Conservation (phyloP, 1,284 basidiomycete genomes). For the Chondrostereum purpureum region DNA sequence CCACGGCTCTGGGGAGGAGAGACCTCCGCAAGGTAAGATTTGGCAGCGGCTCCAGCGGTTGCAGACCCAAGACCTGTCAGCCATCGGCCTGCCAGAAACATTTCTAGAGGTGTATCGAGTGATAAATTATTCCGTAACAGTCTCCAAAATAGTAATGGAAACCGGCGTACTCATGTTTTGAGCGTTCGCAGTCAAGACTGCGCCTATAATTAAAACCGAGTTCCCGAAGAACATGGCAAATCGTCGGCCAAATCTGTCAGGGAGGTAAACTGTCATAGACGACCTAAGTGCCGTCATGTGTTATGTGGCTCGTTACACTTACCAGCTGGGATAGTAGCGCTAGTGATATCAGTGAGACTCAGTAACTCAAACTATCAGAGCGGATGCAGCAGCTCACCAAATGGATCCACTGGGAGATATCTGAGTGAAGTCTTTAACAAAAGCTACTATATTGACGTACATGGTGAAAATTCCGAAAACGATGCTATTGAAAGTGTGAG, state of each 20-base stretch:
- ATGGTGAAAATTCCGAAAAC: conserved; percentile 51
- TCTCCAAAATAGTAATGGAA: neutral
- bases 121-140: neutral
- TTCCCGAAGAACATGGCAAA: conserved; percentile 49
- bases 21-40: conserved; percentile 47
- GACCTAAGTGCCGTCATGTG: conserved; percentile 3
- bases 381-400: conserved; percentile 21
- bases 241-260: conserved; percentile 46
- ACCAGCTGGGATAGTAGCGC: conserved; percentile 42
- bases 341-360: conserved; percentile 12
- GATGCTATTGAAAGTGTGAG: conserved; percentile 25
- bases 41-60: conserved; percentile 40
- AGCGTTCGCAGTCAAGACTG: conserved; percentile 42
- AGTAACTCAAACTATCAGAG: conserved; percentile 9
- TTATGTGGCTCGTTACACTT: conserved; percentile 13
- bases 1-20: conserved; percentile 44
- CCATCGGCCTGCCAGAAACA: conserved; percentile 47
- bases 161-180: conserved; percentile 19
- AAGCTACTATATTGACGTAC: conserved; percentile 24
- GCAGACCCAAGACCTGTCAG: conserved; percentile 38
- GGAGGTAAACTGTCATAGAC: conserved; percentile 30
- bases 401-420: conserved; percentile 27
- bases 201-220: conserved; percentile 36
- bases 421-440: conserved; percentile 3
- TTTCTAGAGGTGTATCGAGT: no score